These are phyloP conservation scores for Magnaporthales sp. DNA, from an alignment of 2,329 filamentous ascomycete genomes.

Conservation along the genomic window DNA sequence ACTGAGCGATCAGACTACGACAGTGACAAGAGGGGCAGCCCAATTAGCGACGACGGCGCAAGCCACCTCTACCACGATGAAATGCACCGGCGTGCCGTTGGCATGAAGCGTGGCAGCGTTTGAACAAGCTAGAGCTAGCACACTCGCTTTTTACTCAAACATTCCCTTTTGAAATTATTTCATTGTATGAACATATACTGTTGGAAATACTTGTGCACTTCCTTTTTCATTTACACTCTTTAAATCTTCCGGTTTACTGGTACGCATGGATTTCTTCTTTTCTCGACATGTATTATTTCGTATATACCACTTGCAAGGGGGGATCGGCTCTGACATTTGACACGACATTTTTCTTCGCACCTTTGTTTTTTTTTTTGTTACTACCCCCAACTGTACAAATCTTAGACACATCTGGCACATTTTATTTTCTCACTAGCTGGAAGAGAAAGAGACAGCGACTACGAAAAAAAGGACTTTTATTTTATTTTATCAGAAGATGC, in stretches of 20 bases:
- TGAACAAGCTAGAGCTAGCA: slow-evolving; percentile 13
- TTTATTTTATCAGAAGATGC: neutral
- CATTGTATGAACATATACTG: neutral
- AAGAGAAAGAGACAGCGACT: neutral
- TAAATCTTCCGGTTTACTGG: neutral
- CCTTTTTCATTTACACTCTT: neutral
- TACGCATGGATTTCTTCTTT: neutral
- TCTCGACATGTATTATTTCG: slow-evolving; percentile 1
- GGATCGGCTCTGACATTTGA: neutral
- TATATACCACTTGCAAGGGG: neutral
- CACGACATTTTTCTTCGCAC: neutral
- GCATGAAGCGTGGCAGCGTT: slow-evolving; percentile 38
- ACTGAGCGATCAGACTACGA: slow-evolving; percentile 31
- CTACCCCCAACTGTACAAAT: neutral
- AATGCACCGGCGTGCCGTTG: slow-evolving; percentile 24
- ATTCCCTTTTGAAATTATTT: neutral
- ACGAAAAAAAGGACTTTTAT: neutral
- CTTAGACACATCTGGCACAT: neutral
- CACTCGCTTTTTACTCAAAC: neutral
- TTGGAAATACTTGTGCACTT: neutral
- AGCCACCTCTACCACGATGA: slow-evolving; percentile 36
- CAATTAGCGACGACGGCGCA: slow-evolving; percentile 38
- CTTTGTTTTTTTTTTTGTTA: neutral
- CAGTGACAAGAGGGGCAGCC: slow-evolving; percentile 25
- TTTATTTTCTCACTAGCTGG: neutral